Conservation (phyloP, 345 rosid genomes). For the Sonneratia caseolaris region DNA sequence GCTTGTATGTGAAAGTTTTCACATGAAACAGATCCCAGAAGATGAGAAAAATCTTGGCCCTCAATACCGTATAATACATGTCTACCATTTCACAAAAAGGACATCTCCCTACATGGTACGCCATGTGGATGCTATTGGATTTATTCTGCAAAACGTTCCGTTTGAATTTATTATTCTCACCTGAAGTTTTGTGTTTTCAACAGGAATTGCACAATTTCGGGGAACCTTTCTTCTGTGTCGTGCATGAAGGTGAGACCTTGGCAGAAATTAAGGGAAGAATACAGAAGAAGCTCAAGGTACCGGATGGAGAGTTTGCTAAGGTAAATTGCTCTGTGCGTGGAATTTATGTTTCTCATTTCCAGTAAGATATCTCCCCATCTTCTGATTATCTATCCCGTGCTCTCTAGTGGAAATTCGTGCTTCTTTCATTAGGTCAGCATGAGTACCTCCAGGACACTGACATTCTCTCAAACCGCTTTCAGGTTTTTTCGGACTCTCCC, state of each 20-base stretch:
- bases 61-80: slow-evolving; percentile 81
- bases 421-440: slow-evolving; percentile 77
- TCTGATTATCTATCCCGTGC: background rate
- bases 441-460: slow-evolving; percentile 87
- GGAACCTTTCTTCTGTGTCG: slow-evolving; percentile 90
- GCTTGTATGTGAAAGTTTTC: background rate
- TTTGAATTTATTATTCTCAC: background rate
- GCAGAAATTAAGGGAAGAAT: slow-evolving; percentile 74
- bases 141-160: background rate
- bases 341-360: background rate
- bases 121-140: background rate
- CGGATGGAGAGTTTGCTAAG: slow-evolving; percentile 94
- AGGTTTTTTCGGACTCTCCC: slow-evolving; percentile 29
- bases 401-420: slow-evolving; percentile 84
- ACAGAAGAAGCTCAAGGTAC: slow-evolving; percentile 83
- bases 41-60: slow-evolving; percentile 95
- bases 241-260: slow-evolving; percentile 85
- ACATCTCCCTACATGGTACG: slow-evolving; percentile 66
- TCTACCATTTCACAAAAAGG: slow-evolving; percentile 83
- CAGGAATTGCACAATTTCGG: slow-evolving; percentile 95
- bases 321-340: slow-evolving; percentile 20
- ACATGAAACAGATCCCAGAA: slow-evolving; percentile 59
- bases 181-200: slow-evolving; percentile 9
- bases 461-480: slow-evolving; percentile 67
- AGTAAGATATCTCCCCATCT: background rate